A percentile compares a stretch with the other conserved stretches of the same genome.
phyloP scores from a whole-genome alignment of 2,329 filamentous ascomycete genomes.

The Colletotrichum tropicicola region DNA sequence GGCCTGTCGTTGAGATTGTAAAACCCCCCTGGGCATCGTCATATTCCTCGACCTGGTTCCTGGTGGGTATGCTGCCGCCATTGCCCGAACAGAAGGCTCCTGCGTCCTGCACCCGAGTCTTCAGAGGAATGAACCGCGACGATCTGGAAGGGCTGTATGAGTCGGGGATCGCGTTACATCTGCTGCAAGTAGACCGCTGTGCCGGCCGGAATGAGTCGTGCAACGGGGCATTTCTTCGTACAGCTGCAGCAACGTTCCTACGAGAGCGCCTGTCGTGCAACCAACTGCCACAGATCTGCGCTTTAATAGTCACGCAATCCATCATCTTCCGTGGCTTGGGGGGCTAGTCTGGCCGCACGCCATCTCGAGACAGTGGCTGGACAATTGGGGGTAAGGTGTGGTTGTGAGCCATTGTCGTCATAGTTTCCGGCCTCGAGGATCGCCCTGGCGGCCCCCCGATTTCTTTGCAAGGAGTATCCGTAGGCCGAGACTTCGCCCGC shows the following conservation, averaged over 20 bases:
- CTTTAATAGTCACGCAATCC: not conserved
- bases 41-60: not conserved
- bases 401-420: not conserved
- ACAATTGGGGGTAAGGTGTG: too few species aligned
- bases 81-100: not conserved
- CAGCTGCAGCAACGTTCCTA: not conserved
- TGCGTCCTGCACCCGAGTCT: not conserved
- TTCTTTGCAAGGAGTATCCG: too few species aligned
- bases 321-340: not conserved
- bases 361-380: not conserved
- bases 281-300: constrained; percentile 16
- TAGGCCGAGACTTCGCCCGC: too few species aligned
- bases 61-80: not conserved
- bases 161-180: constrained; percentile 25
- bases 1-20: not conserved
- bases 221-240: not conserved
- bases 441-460: too few species aligned
- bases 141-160: not conserved
- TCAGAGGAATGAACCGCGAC: not conserved
- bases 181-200: not conserved
- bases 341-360: not conserved
- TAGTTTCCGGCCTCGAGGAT: too few species aligned
- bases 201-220: constrained; percentile 15
- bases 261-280: not conserved
- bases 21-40: not conserved